phyloP scores from a whole-genome alignment of 768 basidiomycete species.

The Leccinum fibrillosum region DNA sequence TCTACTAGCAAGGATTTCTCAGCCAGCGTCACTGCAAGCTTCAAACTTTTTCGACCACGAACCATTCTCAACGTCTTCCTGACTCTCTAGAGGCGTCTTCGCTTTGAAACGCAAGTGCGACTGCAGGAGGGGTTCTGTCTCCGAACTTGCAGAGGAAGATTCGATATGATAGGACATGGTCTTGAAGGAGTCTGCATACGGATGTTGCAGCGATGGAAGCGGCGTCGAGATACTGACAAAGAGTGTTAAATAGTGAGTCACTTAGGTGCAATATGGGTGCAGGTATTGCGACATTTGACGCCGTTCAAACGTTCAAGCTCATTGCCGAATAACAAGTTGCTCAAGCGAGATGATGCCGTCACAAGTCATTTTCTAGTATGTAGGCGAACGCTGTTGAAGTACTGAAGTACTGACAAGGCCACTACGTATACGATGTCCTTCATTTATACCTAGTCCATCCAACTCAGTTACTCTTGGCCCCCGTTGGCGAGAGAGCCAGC shows the following conservation, averaged over 20 bases:
- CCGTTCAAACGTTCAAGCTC: no score
- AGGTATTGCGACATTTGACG: no score
- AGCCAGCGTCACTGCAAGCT: neutral
- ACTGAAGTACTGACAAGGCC: no score
- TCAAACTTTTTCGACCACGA: neutral
- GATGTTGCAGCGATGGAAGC: neutral
- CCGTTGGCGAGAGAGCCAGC: neutral
- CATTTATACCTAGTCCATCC: no score
- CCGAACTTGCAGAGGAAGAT: constrained; percentile 1
- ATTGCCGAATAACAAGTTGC: no score
- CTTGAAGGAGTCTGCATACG: neutral
- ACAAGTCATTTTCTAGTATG: no score
- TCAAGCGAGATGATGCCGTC: neutral
- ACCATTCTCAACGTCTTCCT: constrained; percentile 12
- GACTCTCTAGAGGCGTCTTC: neutral
- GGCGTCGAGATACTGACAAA: neutral
- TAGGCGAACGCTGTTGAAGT: no score
- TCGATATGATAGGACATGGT: constrained; percentile 2
- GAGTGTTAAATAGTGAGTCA: neutral
- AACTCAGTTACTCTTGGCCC: neutral
- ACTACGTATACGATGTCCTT: no score
- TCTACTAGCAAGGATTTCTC: constrained; percentile 1
- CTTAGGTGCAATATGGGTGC: no score
- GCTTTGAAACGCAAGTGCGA: neutral
- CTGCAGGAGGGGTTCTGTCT: constrained; percentile 23